Conservation (phyloP, 192 early-diverging fungal genomes). For the Coemansia sp. region DNA sequence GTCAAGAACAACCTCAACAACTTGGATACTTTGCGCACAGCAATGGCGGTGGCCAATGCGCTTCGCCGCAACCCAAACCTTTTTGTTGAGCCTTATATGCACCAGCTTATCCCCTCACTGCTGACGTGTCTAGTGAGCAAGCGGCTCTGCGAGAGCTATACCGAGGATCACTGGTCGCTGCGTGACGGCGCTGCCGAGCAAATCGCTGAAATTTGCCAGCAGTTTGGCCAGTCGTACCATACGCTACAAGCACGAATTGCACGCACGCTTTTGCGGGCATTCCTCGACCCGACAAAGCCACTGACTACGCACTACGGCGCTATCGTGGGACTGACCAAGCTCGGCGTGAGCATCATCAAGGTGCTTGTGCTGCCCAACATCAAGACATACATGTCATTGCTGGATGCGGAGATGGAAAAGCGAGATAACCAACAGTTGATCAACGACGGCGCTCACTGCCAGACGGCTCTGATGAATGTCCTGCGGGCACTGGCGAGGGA, state of each 20-base stretch:
- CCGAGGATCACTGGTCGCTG: slow-evolving; percentile 79
- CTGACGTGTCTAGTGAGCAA: slow-evolving; percentile 92
- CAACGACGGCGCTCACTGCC: slow-evolving; percentile 40
- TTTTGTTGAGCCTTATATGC: slow-evolving; percentile 93
- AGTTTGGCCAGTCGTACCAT: slow-evolving; percentile 81
- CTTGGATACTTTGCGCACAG: slow-evolving; percentile 66
- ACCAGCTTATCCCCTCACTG: slow-evolving; percentile 93
- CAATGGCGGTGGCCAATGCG: slow-evolving; percentile 79
- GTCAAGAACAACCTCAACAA: slow-evolving; percentile 80
- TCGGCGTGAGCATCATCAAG: slow-evolving; percentile 79
- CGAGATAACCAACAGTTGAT: slow-evolving; percentile 33
- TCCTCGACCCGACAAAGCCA: slow-evolving; percentile 84
- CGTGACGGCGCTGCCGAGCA: slow-evolving; percentile 78
- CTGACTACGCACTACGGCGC: slow-evolving; percentile 88
- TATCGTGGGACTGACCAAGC: slow-evolving; percentile 70
- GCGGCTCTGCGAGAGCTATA: slow-evolving; percentile 66
- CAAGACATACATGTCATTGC: slow-evolving; percentile 62
- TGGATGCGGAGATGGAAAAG: slow-evolving; percentile 53
- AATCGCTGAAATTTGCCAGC: slow-evolving; percentile 69
- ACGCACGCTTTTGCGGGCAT: slow-evolving; percentile 85
- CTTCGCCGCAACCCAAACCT: slow-evolving; percentile 85
- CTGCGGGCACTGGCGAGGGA: slow-evolving; percentile 27
- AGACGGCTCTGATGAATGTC: slow-evolving; percentile 29
- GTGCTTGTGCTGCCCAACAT: slow-evolving; percentile 77
- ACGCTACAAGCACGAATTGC: slow-evolving; percentile 87